Percentiles rank a stretch among this genome's conserved stretches.
These are phyloP conservation scores for Tetratostichococcus sp. DNA, from an alignment of 139 green algal genomes.

Conservation along the genomic window DNA sequence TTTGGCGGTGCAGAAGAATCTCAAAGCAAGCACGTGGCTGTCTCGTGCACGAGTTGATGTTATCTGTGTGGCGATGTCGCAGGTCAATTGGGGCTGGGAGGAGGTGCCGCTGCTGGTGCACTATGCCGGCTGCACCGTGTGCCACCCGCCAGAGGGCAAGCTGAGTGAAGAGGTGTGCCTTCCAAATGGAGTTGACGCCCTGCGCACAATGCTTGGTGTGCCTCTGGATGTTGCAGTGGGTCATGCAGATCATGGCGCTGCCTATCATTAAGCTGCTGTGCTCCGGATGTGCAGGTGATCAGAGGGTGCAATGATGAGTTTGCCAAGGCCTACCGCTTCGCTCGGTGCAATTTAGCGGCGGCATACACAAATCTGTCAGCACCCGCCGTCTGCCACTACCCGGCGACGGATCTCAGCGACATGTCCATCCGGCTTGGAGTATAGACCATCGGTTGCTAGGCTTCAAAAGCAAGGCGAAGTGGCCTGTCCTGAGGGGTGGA, in stretches of 20 bases:
- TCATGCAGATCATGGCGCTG: no score
- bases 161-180: background rate
- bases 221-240: no score
- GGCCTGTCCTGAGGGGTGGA: no score
- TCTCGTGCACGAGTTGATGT: no score
- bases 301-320: background rate
- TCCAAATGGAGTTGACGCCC: no score
- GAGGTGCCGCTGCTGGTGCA: background rate
- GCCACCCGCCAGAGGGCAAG: background rate
- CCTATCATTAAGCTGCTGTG: no score
- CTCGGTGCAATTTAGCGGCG: background rate
- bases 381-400: background rate
- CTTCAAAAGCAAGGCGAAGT: no score
- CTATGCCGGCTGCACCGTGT: background rate
- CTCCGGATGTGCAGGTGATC: background rate
- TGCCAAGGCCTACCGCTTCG: background rate
- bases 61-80: no score
- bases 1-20: no score
- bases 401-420: background rate
- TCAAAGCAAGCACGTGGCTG: no score
- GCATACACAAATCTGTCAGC: background rate
- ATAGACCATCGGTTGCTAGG: no score
- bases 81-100: background rate
- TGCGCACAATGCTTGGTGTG: no score
- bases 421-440: background rate